These are phyloP conservation scores for Neonectria hederae DNA, from an alignment of 2,329 filamentous ascomycete genomes.

Conservation along the genomic window DNA sequence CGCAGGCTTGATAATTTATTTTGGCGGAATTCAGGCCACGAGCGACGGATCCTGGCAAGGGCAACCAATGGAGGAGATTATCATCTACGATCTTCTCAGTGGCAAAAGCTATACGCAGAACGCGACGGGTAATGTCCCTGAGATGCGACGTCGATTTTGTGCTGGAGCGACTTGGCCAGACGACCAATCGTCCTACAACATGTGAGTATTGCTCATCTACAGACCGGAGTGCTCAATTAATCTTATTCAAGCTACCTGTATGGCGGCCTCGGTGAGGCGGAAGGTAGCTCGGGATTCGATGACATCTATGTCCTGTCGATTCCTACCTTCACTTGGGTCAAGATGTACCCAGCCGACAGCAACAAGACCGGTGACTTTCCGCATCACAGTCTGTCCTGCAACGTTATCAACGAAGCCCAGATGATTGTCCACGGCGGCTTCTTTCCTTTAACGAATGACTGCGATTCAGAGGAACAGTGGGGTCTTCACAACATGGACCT, in stretches of 20 bases:
- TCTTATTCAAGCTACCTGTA: constrained; percentile 63
- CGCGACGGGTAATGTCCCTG: constrained; percentile 62
- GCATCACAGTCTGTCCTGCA: constrained; percentile 66
- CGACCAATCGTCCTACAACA: constrained; percentile 71
- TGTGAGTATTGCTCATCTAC: constrained; percentile 54
- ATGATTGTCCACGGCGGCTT: constrained; percentile 71
- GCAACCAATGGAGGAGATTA: constrained; percentile 60
- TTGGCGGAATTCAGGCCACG: constrained; percentile 65
- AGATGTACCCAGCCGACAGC: constrained; percentile 56
- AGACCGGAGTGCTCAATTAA: not conserved
- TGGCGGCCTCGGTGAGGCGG: constrained; percentile 62
- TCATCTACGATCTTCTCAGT: constrained; percentile 68
- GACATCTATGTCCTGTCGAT: constrained; percentile 69
- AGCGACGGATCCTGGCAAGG: constrained; percentile 58
- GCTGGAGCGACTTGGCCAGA: constrained; percentile 67
- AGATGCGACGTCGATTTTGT: constrained; percentile 65
- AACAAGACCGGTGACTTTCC: constrained; percentile 52
- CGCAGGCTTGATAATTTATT: constrained; percentile 67
- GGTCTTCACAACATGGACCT: constrained; percentile 68
- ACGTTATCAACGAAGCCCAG: constrained; percentile 62
- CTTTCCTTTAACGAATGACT: constrained; percentile 59
- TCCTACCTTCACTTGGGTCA: constrained; percentile 70
- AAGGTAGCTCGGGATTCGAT: constrained; percentile 61
- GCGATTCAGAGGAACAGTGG: constrained; percentile 61
- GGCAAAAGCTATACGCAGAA: constrained; percentile 68